Conservation (phyloP, 1,139 yeast species). For the Pichiaceae sp. region DNA sequence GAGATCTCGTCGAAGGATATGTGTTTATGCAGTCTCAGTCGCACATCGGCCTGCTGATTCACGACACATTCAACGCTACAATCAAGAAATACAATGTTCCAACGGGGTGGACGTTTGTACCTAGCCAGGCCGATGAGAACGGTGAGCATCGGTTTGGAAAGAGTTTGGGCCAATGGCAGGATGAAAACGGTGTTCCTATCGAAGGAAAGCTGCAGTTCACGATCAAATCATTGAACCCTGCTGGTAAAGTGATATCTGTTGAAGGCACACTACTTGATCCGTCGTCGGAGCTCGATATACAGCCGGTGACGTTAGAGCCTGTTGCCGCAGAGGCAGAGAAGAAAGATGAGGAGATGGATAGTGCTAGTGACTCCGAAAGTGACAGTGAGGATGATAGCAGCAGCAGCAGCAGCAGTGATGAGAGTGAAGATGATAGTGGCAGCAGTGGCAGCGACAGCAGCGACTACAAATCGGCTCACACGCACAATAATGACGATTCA, state of each 20-base stretch:
- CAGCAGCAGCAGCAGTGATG: conserved; percentile 29
- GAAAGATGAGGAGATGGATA: conserved; percentile 27
- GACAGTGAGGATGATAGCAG: conserved; percentile 29
- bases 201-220: conserved; percentile 78
- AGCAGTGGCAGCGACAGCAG: conserved; percentile 12
- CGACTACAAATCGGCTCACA: too few relatives aligned
- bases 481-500: too few relatives aligned
- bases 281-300: conserved; percentile 48
- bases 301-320: conserved; percentile 33
- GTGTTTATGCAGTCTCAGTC: conserved; percentile 91
- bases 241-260: conserved; percentile 75
- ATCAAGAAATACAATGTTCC: conserved; percentile 84
- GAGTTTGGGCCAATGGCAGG: conserved; percentile 83
- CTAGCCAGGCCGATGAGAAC: conserved; percentile 59
- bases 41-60: conserved; percentile 83
- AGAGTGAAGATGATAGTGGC: conserved; percentile 13
- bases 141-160: conserved; percentile 10
- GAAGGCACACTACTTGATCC: conserved; percentile 75
- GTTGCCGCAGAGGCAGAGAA: conserved; percentile 21
- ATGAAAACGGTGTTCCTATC: conserved; percentile 58
- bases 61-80: conserved; percentile 92
- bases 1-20: conserved; percentile 79
- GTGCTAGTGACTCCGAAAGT: conserved; percentile 29
- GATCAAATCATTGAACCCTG: conserved; percentile 61
- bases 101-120: conserved; percentile 70